Conservation (phyloP, 805 yeast species). For the Teunomyces stri region DNA sequence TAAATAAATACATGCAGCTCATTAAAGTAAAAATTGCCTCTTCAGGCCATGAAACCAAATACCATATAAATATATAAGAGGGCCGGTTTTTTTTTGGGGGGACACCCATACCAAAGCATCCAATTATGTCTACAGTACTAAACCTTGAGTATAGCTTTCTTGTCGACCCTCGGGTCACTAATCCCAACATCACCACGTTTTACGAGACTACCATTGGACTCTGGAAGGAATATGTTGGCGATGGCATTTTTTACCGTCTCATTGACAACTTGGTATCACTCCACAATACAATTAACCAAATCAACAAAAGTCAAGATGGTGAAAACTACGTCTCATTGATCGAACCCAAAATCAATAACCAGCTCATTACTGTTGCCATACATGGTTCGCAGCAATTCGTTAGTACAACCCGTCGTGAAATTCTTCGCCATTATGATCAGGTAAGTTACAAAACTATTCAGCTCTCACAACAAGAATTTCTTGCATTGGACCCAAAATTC, state of each 20-base stretch:
- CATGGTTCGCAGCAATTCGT: constrained; percentile 32
- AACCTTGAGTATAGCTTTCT: constrained; percentile 29
- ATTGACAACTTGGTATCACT: constrained; percentile 27
- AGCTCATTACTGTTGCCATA: constrained; percentile 35
- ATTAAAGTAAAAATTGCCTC: constrained; percentile 1
- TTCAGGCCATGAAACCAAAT: constrained; percentile 7
- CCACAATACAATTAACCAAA: constrained; percentile 12
- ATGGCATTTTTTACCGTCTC: constrained; percentile 15
- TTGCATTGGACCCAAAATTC: constrained; percentile 18
- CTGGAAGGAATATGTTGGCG: constrained; percentile 24
- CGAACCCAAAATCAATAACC: constrained; percentile 33
- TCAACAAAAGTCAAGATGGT: constrained; percentile 12
- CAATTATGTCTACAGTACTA: constrained; percentile 14
- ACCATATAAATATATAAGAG: constrained; percentile 4
- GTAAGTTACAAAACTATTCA: constrained; percentile 12
- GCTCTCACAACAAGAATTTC: constrained; percentile 10
- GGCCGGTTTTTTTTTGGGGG: background rate
- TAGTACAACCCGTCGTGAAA: constrained; percentile 24
- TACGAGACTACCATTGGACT: constrained; percentile 32
- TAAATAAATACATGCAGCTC: constrained; percentile 3
- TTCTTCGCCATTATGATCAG: constrained; percentile 11
- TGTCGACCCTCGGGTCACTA: constrained; percentile 14
- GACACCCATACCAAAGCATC: background rate
- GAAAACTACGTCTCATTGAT: constrained; percentile 18
- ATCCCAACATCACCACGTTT: constrained; percentile 12